phyloP scores from a whole-genome alignment of 2,329 filamentous ascomycete species.

The Cladophialophora psammophila region DNA sequence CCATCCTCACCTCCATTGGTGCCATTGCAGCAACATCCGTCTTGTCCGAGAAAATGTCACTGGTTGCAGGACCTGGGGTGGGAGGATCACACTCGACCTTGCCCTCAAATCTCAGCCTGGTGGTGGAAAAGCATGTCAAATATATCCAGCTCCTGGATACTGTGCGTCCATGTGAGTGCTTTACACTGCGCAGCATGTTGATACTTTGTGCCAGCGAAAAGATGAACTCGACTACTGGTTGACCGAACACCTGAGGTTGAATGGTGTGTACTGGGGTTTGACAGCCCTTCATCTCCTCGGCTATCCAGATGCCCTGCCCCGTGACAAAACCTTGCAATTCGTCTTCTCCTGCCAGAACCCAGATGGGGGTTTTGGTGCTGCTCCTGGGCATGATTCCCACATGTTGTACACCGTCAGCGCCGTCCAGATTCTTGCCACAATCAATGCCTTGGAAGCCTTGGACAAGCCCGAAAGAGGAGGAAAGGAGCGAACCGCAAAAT shows the following conservation, averaged over 20 bases:
- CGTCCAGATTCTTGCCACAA: conserved; percentile 86
- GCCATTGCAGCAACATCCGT: not conserved
- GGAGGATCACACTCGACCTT: conserved; percentile 48
- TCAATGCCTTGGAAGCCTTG: conserved; percentile 84
- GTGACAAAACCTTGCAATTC: conserved; percentile 83
- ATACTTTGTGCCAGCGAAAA: conserved; percentile 67
- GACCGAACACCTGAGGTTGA: conserved; percentile 93
- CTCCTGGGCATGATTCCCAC: conserved; percentile 92
- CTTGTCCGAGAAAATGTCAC: conserved; percentile 57
- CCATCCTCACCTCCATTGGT: conserved; percentile 3
- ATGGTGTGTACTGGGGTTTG: conserved; percentile 95
- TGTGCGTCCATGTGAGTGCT: conserved; percentile 57
- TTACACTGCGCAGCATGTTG: conserved; percentile 43
- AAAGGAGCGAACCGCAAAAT: conserved; percentile 77
- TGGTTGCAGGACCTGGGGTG: conserved; percentile 67
- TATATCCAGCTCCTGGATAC: conserved; percentile 94
- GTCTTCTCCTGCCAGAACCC: conserved; percentile 94
- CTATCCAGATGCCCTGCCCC: conserved; percentile 80
- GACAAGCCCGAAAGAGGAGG: conserved; percentile 76
- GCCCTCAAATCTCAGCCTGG: conserved; percentile 60
- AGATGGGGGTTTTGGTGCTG: conserved; percentile 89
- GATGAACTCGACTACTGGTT: conserved; percentile 98
- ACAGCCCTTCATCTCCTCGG: conserved; percentile 85
- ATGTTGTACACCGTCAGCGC: conserved; percentile 96
- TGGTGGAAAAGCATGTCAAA: conserved; percentile 75